Conservation (phyloP, 2,329 filamentous ascomycete genomes). For the Madurella fahalii region DNA sequence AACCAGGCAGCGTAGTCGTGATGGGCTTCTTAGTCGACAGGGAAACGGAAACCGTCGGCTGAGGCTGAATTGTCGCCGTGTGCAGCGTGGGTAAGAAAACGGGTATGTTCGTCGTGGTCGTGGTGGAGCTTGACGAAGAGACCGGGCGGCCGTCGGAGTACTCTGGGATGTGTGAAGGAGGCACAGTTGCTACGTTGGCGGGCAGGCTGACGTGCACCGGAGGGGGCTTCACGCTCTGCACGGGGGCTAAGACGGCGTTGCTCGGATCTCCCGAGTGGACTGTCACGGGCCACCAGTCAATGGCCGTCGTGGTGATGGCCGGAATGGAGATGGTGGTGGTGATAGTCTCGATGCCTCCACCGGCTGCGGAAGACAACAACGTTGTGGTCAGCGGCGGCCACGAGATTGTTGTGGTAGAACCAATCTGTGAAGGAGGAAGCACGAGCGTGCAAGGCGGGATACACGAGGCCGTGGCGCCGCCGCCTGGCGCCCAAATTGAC, state of each 20-base stretch:
- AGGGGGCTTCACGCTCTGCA: constrained; percentile 8
- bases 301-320: neutral
- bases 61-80: constrained; percentile 6
- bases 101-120: neutral
- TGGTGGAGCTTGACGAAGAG: neutral
- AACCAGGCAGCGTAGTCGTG: no score
- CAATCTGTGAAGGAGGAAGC: constrained; percentile 3
- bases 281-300: constrained; percentile 2
- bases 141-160: no score
- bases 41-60: constrained; percentile 1
- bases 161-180: neutral
- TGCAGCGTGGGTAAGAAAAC: constrained; percentile 4
- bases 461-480: neutral
- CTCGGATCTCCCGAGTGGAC: constrained; percentile 1
- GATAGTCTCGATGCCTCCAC: neutral
- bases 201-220: neutral
- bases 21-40: neutral
- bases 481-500: constrained; percentile 1
- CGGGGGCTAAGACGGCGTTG: neutral
- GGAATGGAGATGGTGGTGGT: constrained; percentile 9
- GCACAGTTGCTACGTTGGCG: neutral
- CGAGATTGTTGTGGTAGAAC: neutral
- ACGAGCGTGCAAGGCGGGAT: constrained; percentile 3
- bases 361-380: neutral
- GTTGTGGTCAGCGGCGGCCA: constrained; percentile 4